These are phyloP conservation scores for Amylocarpus encephaloides DNA, from an alignment of 2,329 filamentous ascomycete species.

Conservation along the genomic window DNA sequence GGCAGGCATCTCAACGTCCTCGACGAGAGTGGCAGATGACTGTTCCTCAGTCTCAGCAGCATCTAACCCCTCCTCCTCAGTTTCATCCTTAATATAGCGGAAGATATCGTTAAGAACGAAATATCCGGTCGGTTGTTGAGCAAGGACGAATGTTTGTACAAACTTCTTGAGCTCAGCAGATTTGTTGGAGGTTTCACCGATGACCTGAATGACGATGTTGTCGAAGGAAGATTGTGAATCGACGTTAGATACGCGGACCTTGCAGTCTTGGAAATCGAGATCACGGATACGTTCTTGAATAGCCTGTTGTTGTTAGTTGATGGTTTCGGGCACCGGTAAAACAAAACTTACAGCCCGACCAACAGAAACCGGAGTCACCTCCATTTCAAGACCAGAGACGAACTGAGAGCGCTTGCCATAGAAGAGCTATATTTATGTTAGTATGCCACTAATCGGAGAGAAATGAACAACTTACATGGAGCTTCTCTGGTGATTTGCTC, in stretches of 20 bases:
- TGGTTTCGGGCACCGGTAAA: no score
- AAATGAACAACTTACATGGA: conserved; percentile 55
- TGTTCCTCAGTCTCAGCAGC: conserved; percentile 26
- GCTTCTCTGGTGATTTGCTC: conserved; percentile 88
- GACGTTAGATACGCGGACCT: conserved; percentile 96
- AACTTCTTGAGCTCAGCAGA: conserved; percentile 89
- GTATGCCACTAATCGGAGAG: not conserved
- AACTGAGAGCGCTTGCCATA: conserved; percentile 96
- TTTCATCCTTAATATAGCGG: conserved; percentile 81
- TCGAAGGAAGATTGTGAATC: conserved; percentile 89
- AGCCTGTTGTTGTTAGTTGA: conserved; percentile 46
- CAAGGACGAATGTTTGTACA: conserved; percentile 94
- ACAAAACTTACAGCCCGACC: conserved; percentile 75
- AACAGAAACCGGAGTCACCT: conserved; percentile 77
- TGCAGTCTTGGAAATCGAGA: conserved; percentile 93
- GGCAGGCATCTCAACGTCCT: conserved; percentile 32
- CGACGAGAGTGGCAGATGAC: conserved; percentile 22
- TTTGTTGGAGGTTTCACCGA: conserved; percentile 96
- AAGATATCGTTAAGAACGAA: conserved; percentile 98
- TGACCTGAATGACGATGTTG: conserved; percentile 96
- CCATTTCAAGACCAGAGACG: conserved; percentile 85
- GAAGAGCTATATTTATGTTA: conserved; percentile 57
- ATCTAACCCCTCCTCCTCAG: conserved; percentile 63
- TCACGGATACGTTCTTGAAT: conserved; percentile 93
- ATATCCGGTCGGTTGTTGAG: conserved; percentile 92